Conservation (phyloP, 345 rosid species). For the Lumnitzera racemosa region DNA sequence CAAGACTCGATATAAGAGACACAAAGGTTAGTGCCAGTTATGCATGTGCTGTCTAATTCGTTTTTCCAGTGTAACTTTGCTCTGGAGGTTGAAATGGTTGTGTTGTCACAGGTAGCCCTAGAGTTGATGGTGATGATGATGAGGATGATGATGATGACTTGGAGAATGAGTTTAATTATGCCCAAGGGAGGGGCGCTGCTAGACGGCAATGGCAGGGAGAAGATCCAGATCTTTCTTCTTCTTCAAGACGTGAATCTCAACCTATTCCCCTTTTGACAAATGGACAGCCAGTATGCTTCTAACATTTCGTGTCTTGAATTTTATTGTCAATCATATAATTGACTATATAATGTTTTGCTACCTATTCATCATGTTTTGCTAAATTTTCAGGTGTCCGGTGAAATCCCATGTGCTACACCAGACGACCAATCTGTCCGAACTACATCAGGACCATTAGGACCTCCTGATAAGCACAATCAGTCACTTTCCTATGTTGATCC, state of each 20-base stretch:
- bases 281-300: conserved; percentile 61
- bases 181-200: conserved; percentile 52
- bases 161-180: conserved; percentile 85
- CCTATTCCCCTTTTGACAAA: conserved; percentile 92
- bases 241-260: conserved; percentile 88
- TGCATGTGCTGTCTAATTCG: neutral
- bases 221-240: conserved; percentile 71
- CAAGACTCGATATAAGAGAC: conserved; percentile 96
- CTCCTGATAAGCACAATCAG: conserved; percentile 62
- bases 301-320: neutral
- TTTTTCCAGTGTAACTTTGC: neutral
- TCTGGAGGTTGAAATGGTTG: neutral
- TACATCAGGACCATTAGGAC: conserved; percentile 97
- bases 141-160: conserved; percentile 97
- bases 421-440: conserved; percentile 92
- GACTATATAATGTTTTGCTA: neutral
- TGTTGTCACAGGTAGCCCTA: conserved; percentile 64
- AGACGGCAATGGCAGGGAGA: conserved; percentile 82
- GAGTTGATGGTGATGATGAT: conserved; percentile 96
- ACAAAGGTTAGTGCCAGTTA: conserved; percentile 46
- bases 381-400: conserved; percentile 78
- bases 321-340: neutral
- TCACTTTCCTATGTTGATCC: conserved; percentile 96
- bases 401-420: conserved; percentile 77
- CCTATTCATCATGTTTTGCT: neutral